A percentile compares a stretch with the other conserved stretches of the same genome.
Conservation (phyloP, 1,284 basidiomycete genomes). For the Mycocalia duriaeana region DNA sequence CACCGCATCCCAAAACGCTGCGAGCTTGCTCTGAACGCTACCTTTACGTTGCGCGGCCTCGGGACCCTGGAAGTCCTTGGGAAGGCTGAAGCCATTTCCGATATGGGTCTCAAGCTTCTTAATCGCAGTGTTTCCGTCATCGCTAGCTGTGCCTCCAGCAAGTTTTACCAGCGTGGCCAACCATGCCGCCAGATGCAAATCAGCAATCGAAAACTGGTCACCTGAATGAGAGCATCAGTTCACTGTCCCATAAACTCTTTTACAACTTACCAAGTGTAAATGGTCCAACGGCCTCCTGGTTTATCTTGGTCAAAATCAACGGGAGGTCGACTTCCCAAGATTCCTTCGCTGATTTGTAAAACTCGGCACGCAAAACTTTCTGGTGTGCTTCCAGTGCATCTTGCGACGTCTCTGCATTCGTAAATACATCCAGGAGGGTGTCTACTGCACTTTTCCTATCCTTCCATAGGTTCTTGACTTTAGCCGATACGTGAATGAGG, state of each 20-base stretch:
- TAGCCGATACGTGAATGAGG: slow-evolving; percentile 50
- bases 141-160: slow-evolving; percentile 43
- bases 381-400: slow-evolving; percentile 43
- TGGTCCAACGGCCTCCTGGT: slow-evolving; percentile 65
- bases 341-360: slow-evolving; percentile 35
- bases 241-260: slow-evolving; percentile 11
- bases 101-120: slow-evolving; percentile 47
- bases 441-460: slow-evolving; percentile 46
- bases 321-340: slow-evolving; percentile 33
- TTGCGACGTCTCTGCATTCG: slow-evolving; percentile 37
- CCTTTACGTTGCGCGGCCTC: slow-evolving; percentile 17
- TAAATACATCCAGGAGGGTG: slow-evolving; percentile 39
- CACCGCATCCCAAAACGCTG: slow-evolving; percentile 65
- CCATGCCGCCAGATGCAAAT: slow-evolving; percentile 80
- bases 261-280: slow-evolving; percentile 58
- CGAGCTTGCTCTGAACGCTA: slow-evolving; percentile 35
- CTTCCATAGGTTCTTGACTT: slow-evolving; percentile 55
- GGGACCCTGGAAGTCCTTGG: slow-evolving; percentile 33
- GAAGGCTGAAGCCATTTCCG: slow-evolving; percentile 40
- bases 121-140: slow-evolving; percentile 46
- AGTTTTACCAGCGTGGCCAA: slow-evolving; percentile 58
- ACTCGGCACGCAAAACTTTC: slow-evolving; percentile 46
- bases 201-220: slow-evolving; percentile 75
- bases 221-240: too few species aligned
- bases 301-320: slow-evolving; percentile 32